phyloP scores from a whole-genome alignment of 2,329 filamentous ascomycete species.

The Phialocephala subalpina region DNA sequence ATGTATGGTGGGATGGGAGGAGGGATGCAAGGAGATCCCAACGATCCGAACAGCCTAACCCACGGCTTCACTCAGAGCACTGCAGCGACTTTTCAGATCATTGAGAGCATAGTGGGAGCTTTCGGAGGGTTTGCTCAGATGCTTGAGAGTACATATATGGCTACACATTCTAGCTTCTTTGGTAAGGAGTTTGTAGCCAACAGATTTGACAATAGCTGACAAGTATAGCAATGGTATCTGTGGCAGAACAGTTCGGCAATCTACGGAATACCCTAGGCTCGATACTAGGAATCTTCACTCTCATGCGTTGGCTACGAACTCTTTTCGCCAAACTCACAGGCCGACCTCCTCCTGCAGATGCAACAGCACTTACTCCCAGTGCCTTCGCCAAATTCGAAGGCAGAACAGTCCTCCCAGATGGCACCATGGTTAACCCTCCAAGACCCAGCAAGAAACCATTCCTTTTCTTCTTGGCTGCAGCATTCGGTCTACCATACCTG shows the following conservation, averaged over 20 bases:
- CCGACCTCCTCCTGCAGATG: conserved; percentile 86
- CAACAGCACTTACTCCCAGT: conserved; percentile 84
- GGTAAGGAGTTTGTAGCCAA: conserved; percentile 63
- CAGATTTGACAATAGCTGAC: conserved; percentile 32
- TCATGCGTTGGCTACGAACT: conserved; percentile 94
- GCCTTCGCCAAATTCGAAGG: conserved; percentile 92
- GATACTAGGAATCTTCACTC: conserved; percentile 91
- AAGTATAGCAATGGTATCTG: conserved; percentile 87
- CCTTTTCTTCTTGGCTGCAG: conserved; percentile 92
- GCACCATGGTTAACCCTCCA: conserved; percentile 63
- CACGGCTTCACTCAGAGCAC: conserved; percentile 95
- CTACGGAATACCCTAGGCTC: conserved; percentile 93
- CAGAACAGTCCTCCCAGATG: conserved; percentile 68
- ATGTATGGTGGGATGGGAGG: conserved; percentile 53
- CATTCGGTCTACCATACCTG: conserved; percentile 93
- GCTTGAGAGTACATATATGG: conserved; percentile 99
- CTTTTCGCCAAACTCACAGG: conserved; percentile 92
- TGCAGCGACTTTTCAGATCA: conserved; percentile 96
- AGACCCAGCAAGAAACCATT: conserved; percentile 94
- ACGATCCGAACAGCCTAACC: conserved; percentile 94
- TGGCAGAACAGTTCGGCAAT: conserved; percentile 96
- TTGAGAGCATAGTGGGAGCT: conserved; percentile 94
- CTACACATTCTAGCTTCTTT: conserved; percentile 98
- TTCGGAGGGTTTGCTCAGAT: conserved; percentile 99
- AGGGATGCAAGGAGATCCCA: conserved; percentile 69